phyloP scores from a whole-genome alignment of 768 basidiomycete species.

The Leucosporidium scottii region DNA sequence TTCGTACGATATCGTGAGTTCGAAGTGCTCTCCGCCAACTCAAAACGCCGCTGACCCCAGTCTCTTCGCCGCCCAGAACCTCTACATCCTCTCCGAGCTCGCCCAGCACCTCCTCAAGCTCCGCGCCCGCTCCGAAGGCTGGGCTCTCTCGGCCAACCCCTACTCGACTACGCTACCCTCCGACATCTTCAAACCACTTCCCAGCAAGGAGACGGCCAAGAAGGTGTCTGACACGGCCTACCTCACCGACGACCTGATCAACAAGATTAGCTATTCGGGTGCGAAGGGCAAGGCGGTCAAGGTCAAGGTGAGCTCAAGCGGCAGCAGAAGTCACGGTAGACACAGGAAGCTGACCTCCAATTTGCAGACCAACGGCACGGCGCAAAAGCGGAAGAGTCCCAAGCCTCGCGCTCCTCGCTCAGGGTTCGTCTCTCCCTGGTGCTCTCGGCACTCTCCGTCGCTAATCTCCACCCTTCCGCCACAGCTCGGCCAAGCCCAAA shows the following conservation, averaged over 20 bases:
- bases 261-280: constrained; percentile 48
- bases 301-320: constrained; percentile 6
- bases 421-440: neutral
- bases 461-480: constrained; percentile 6
- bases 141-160: constrained; percentile 72
- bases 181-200: constrained; percentile 71
- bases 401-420: neutral
- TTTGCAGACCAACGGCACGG: neutral
- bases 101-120: constrained; percentile 77
- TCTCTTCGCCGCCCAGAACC: constrained; percentile 48
- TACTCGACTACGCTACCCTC: constrained; percentile 69
- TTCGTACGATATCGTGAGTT: constrained; percentile 58
- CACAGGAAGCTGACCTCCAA: neutral
- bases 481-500: constrained; percentile 3
- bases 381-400: neutral
- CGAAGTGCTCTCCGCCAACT: too few relatives aligned
- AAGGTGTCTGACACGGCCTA: constrained; percentile 52
- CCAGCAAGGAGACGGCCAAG: constrained; percentile 51
- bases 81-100: constrained; percentile 80
- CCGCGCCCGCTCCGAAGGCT: constrained; percentile 57
- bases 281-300: constrained; percentile 25
- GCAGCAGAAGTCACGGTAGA: too few relatives aligned
- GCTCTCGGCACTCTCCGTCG: neutral
- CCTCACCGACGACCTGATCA: constrained; percentile 55
- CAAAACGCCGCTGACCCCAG: too few relatives aligned